Evolutionary conservation across 768 basidiomycete species (phyloP).

Genomic region (Tubosaeta sp.): DNA sequence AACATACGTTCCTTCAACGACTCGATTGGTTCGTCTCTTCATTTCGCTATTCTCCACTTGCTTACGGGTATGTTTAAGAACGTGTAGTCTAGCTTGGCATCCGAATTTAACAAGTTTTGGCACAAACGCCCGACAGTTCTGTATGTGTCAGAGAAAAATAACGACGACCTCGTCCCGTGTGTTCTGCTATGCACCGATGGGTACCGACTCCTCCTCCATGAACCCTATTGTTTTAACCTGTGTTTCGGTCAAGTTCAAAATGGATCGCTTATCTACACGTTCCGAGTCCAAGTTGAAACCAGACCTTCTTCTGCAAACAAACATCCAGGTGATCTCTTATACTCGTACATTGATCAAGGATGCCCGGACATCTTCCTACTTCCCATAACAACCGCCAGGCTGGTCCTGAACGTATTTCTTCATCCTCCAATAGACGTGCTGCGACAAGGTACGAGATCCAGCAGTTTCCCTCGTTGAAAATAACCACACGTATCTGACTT

Average conservation of each 20-base stretch:
- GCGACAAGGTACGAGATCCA: not conserved
- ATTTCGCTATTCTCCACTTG: not conserved
- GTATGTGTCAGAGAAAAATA: not conserved
- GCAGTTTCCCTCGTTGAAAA: not conserved
- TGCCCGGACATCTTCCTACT: conserved; percentile 15
- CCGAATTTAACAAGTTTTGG: not conserved
- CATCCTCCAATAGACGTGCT: not conserved
- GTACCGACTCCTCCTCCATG: not conserved
- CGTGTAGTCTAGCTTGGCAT: not conserved
- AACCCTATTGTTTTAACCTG: not conserved
- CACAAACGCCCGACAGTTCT: not conserved
- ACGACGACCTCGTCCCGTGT: not conserved
- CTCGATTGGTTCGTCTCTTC: not conserved
- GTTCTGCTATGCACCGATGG: not conserved
- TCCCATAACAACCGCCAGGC: conserved; percentile 14
- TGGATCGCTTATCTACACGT: conserved; percentile 8
- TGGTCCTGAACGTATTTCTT: conserved; percentile 16
- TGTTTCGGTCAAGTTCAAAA: conserved; percentile 20
- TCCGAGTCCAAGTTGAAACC: not conserved
- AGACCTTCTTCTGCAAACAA: conserved; percentile 1
- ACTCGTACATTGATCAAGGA: conserved; percentile 9
- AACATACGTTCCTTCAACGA: no score
- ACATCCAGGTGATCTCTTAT: conserved; percentile 17
- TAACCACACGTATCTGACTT: conserved; percentile 1
- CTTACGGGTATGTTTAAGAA: not conserved